phyloP scores from a whole-genome alignment of 768 basidiomycete species.

The Boletus vermiculosoides region DNA sequence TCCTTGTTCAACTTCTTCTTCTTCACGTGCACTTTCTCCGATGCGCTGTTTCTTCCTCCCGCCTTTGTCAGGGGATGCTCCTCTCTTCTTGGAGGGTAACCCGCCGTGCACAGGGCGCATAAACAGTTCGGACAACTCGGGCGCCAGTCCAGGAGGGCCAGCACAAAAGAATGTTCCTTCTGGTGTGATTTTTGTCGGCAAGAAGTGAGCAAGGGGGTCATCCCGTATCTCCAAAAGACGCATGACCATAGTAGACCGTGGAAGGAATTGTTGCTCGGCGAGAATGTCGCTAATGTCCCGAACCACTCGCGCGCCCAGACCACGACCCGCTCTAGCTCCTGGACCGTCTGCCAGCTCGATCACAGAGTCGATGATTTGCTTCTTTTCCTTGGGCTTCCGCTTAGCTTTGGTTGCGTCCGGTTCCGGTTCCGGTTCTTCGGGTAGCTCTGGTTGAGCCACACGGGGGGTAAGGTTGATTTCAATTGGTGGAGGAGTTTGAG shows the following conservation, averaged over 20 bases:
- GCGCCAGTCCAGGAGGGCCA: conserved; percentile 80
- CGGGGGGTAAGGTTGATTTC: conserved; percentile 49
- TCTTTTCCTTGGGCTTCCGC: conserved; percentile 69
- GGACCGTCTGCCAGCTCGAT: conserved; percentile 77
- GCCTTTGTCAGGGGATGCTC: conserved; percentile 53
- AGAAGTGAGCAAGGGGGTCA: conserved; percentile 81
- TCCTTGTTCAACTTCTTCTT: conserved; percentile 67
- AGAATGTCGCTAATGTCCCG: conserved; percentile 68
- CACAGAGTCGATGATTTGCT: conserved; percentile 86
- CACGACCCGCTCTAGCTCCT: conserved; percentile 52
- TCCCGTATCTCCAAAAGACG: conserved; percentile 82
- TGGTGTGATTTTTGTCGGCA: conserved; percentile 74
- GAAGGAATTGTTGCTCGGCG: conserved; percentile 80
- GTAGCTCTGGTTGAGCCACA: conserved; percentile 41
- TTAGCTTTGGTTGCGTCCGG: conserved; percentile 37
- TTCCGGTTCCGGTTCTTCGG: conserved; percentile 37
- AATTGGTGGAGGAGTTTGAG: conserved; percentile 72
- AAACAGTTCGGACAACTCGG: conserved; percentile 83
- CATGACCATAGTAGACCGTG: conserved; percentile 81
- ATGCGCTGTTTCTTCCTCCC: conserved; percentile 60
- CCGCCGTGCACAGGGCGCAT: conserved; percentile 64
- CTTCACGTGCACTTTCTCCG: conserved; percentile 45
- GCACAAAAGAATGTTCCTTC: conserved; percentile 78
- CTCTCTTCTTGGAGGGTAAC: conserved; percentile 57
- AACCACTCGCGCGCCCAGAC: conserved; percentile 54